phyloP scores from a whole-genome alignment of 2,329 filamentous ascomycete genomes.

The Hypoxylon sp. region DNA sequence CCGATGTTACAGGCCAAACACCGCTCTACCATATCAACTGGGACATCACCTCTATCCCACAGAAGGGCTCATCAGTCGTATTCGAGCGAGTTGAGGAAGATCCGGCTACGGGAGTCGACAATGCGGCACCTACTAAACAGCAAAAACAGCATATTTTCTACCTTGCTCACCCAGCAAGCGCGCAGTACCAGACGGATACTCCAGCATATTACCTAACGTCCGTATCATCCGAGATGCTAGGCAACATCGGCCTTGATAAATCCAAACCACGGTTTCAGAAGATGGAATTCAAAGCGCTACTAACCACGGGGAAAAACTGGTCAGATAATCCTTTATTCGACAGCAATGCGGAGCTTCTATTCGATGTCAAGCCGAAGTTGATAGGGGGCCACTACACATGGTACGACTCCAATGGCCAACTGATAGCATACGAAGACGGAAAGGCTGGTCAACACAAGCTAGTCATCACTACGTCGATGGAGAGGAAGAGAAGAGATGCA shows the following conservation, averaged over 20 bases:
- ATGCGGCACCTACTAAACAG: constrained; percentile 1
- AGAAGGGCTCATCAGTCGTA: constrained; percentile 21
- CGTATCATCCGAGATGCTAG: constrained; percentile 16
- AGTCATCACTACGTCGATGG: constrained; percentile 18
- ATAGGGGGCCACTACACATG: constrained; percentile 26
- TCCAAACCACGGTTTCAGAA: constrained; percentile 26
- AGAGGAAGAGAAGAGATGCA: constrained; percentile 26
- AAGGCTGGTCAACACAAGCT: constrained; percentile 13
- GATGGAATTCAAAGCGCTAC: constrained; percentile 18
- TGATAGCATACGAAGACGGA: constrained; percentile 27
- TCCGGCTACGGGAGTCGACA: background rate
- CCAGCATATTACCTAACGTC: constrained; percentile 38
- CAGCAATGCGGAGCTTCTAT: constrained; percentile 13
- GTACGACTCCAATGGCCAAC: constrained; percentile 14
- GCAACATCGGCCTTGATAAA: constrained; percentile 32
- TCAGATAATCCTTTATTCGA: constrained; percentile 19
- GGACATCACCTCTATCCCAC: constrained; percentile 33
- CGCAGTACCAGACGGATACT: constrained; percentile 12
- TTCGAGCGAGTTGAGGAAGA: constrained; percentile 26
- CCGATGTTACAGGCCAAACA: constrained; percentile 1
- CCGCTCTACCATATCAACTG: constrained; percentile 32
- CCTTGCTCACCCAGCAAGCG: constrained; percentile 24
- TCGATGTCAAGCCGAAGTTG: constrained; percentile 29
- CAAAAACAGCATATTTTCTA: constrained; percentile 27
- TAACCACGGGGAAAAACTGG: constrained; percentile 17